A percentile compares a stretch with the other conserved stretches of the same genome.
Evolutionary conservation across 768 basidiomycete species (phyloP).

Genomic region (Crucibulum laeve): DNA sequence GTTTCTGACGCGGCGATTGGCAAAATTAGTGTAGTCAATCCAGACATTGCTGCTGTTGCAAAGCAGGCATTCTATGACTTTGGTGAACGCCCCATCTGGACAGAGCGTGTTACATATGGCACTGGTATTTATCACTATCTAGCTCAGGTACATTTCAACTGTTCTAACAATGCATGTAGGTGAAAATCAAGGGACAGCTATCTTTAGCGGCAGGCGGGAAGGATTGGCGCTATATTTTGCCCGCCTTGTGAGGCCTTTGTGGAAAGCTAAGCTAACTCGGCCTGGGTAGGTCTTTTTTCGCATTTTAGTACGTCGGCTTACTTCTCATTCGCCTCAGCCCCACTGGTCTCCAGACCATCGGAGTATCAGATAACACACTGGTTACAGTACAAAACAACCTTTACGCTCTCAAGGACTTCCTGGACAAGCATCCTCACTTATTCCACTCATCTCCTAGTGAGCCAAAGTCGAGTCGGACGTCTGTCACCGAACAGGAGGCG

Average conservation of each 20-base stretch:
- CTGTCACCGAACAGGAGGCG: slow-evolving; percentile 75
- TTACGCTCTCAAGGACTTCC: slow-evolving; percentile 67
- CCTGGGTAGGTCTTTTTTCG: slow-evolving; percentile 40
- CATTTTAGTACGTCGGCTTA: neutral
- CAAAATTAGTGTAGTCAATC: slow-evolving; percentile 44
- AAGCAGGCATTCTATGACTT: slow-evolving; percentile 86
- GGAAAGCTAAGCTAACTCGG: slow-evolving; percentile 77
- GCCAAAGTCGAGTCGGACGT: slow-evolving; percentile 48
- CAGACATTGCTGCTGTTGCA: slow-evolving; percentile 67
- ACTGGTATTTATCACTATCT: slow-evolving; percentile 40
- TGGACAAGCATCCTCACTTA: slow-evolving; percentile 78
- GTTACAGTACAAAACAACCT: slow-evolving; percentile 78
- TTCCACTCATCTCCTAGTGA: slow-evolving; percentile 82
- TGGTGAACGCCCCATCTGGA: slow-evolving; percentile 80
- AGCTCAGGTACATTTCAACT: neutral
- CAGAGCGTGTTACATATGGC: slow-evolving; percentile 74
- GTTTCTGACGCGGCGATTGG: slow-evolving; percentile 43
- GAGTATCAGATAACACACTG: slow-evolving; percentile 58
- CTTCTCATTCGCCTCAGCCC: slow-evolving; percentile 4
- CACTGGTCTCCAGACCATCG: slow-evolving; percentile 48
- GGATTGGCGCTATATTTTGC: slow-evolving; percentile 86
- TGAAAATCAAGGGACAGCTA: slow-evolving; percentile 66
- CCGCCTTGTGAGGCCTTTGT: slow-evolving; percentile 79
- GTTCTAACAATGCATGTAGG: slow-evolving; percentile 25
- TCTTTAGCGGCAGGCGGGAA: slow-evolving; percentile 86